Evolutionary conservation across 2,329 filamentous ascomycete species (phyloP), one percentile per base, ranked within the genome.

Genomic region (Keithomyces neogunnii): DNA sequence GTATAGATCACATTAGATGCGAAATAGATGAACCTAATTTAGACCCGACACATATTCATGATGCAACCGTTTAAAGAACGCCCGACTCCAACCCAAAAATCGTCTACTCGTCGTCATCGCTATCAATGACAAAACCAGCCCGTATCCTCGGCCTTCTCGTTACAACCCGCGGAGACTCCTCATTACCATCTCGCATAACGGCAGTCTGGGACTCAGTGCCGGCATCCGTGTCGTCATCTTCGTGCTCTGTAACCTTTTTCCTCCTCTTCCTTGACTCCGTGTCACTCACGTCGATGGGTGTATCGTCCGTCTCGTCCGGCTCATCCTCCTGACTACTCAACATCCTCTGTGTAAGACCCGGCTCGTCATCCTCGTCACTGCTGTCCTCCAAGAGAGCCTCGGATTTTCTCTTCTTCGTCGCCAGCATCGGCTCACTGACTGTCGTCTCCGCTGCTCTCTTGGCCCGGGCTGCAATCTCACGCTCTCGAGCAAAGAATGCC

Each of bases 401-500:
- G 9, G 58, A 56, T 42, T 62, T 64, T 42, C 62, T 58, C 57
- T 68, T 71, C 47, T 59, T 63, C 5, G 54, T 47, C 28, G 49
- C 30, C 10, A 51, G 13, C 13, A 50, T 32, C 13, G 52, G 39
- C 11, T 57, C 49, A 29, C 46, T 31, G 28, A 45, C 52, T 5
- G 59, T 60, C 4, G 59, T 60, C 28, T 55, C 62, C 1, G 66
- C 70, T 1, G 66, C 68, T 11, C 65, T 64, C 49, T 68, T 70
- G 26, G 73, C 70, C 46, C 77, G 77, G 56, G 81, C 75, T 47
- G 87, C 75, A 53, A 85, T 74, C 13, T 66, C 68, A 3, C 64
- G 64, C 68, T 96, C 91, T 13, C 80, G 76, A 2, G 78, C 82
- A 67, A 92, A 96, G 69, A 96, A 96, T 26, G 80, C 82, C 28